Conservation (phyloP, 106 monocot species). For the Apostasia ramifera region DNA sequence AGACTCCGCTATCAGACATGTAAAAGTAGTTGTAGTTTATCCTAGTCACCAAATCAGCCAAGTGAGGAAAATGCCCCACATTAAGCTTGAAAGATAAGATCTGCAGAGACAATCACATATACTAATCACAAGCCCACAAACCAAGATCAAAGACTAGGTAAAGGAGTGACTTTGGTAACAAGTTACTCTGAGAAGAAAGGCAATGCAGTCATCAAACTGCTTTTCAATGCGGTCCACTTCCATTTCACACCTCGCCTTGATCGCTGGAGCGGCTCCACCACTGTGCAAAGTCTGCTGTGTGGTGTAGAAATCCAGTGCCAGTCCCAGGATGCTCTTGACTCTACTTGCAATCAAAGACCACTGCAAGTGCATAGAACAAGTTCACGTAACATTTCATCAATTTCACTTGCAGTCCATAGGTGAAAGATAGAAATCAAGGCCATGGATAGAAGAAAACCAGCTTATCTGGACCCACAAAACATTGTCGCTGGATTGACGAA, state of each 20-base stretch:
- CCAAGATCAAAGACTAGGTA: too few species aligned
- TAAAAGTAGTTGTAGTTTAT: constrained; percentile 89
- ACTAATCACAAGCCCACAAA: background rate
- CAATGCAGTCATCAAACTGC: constrained; percentile 91
- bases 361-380: constrained; percentile 27
- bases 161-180: background rate
- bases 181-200: constrained; percentile 84
- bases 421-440: background rate
- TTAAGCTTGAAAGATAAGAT: constrained; percentile 93
- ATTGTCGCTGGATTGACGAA: constrained; percentile 85
- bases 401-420: too few species aligned
- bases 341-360: constrained; percentile 90
- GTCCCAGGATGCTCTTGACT: constrained; percentile 73
- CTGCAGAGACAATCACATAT: constrained; percentile 31
- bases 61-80: constrained; percentile 90
- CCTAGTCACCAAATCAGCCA: constrained; percentile 87
- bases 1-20: constrained; percentile 79
- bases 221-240: constrained; percentile 85
- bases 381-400: too few species aligned
- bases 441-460: constrained; percentile 31
- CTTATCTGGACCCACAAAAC: constrained; percentile 92
- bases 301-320: constrained; percentile 81
- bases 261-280: constrained; percentile 66
- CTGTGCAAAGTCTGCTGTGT: constrained; percentile 61
- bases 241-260: constrained; percentile 82